These are phyloP conservation scores for Stentor roeselii DNA, from an alignment of 73 alveolate species.

Conservation along the genomic window DNA sequence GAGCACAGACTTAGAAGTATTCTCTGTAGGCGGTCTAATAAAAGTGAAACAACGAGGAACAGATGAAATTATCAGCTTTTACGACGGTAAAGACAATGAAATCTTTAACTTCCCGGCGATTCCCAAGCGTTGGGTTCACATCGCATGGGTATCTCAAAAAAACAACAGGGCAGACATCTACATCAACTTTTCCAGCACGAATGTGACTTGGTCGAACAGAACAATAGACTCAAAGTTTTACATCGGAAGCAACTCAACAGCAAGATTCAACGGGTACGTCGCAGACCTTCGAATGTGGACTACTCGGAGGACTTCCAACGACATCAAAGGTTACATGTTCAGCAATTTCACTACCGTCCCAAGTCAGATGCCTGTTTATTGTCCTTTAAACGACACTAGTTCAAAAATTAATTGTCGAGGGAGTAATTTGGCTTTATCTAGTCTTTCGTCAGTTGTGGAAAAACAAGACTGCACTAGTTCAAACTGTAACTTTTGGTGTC, in stretches of 20 bases:
- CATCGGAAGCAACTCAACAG: neutral
- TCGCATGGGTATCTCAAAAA: neutral
- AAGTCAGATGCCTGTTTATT: neutral
- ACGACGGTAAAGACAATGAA: neutral
- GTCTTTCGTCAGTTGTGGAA: neutral
- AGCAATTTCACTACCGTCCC: neutral
- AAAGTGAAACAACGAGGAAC: neutral
- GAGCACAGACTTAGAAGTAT: neutral
- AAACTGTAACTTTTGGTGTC: neutral
- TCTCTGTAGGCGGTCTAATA: neutral
- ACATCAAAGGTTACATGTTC: neutral
- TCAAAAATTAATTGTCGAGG: neutral
- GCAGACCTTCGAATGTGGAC: constrained; percentile 19
- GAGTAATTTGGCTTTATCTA: neutral
- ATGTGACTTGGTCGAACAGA: neutral
- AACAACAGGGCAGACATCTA: neutral
- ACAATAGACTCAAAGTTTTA: neutral
- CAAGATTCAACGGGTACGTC: neutral
- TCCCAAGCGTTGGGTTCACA: neutral
- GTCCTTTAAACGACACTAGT: neutral
- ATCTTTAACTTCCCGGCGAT: neutral
- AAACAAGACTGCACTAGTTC: constrained; percentile 3
- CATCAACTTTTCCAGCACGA: neutral
- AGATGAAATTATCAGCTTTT: neutral
- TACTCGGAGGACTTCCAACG: neutral